phyloP scores from a whole-genome alignment of 805 yeast genomes.

The Starmera caribaea region DNA sequence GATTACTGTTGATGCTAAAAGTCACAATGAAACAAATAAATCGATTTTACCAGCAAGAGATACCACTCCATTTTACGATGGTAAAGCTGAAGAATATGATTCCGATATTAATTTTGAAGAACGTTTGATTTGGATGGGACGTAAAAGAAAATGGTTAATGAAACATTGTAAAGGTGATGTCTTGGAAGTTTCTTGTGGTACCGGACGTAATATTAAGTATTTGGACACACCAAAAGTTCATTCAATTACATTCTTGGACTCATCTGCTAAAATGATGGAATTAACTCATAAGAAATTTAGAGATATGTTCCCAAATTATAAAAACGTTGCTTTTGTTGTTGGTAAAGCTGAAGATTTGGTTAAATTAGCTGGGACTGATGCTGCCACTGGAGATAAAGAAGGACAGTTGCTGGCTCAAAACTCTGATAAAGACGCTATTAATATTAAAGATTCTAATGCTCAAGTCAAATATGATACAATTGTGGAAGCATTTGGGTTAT shows the following conservation, averaged over 20 bases:
- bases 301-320: conserved; percentile 52
- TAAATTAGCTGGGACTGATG: conserved; percentile 33
- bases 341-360: conserved; percentile 82
- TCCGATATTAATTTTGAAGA: conserved; percentile 56
- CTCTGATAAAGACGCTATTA: conserved; percentile 15
- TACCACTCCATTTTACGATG: conserved; percentile 71
- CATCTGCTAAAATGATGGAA: conserved; percentile 81
- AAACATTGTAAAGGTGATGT: conserved; percentile 78
- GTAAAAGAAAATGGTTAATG: conserved; percentile 73
- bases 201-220: conserved; percentile 85
- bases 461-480: conserved; percentile 77
- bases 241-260: conserved; percentile 78
- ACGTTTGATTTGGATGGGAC: conserved; percentile 34
- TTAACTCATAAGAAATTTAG: conserved; percentile 67
- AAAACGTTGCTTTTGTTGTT: conserved; percentile 76
- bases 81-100: conserved; percentile 74
- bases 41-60: conserved; percentile 62
- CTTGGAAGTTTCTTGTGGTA: conserved; percentile 90
- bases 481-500: conserved; percentile 88
- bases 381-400: conserved; percentile 8
- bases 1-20: conserved; percentile 19
- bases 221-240: conserved; percentile 48
- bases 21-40: conserved; percentile 24
- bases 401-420: conserved; percentile 11
- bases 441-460: conserved; percentile 15